A percentile compares a stretch with the other conserved stretches of the same genome.
Evolutionary conservation across 805 yeast genomes (phyloP).

Genomic region (Candida michaelii): DNA sequence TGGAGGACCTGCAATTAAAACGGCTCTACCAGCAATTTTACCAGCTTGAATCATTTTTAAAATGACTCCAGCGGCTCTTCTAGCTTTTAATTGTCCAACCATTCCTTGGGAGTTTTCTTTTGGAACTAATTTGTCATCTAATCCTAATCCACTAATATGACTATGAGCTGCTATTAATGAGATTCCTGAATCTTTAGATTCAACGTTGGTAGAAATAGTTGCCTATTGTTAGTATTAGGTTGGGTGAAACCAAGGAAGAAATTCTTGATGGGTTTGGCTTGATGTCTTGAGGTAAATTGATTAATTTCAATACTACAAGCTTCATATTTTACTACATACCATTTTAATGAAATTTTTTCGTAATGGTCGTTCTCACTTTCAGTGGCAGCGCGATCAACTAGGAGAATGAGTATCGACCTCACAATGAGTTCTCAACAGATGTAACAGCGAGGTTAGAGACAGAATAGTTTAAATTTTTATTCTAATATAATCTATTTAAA

Average conservation of each 20-base stretch:
- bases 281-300: too few species aligned
- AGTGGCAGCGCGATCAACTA: too few species aligned
- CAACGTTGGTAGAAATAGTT: constrained; percentile 32
- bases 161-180: constrained; percentile 96
- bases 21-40: constrained; percentile 95
- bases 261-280: neutral
- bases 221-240: constrained; percentile 13
- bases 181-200: constrained; percentile 43
- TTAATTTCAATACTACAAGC: too few species aligned
- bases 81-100: constrained; percentile 95
- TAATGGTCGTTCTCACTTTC: constrained; percentile 1
- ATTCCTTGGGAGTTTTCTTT: constrained; percentile 81
- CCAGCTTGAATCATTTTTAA: constrained; percentile 92
- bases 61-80: constrained; percentile 94
- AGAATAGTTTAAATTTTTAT: too few species aligned
- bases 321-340: too few species aligned
- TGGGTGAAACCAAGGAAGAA: too few species aligned
- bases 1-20: constrained; percentile 95
- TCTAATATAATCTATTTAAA: constrained; percentile 2
- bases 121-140: constrained; percentile 87
- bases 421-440: too few species aligned
- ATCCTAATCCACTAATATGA: constrained; percentile 94
- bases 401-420: too few species aligned
- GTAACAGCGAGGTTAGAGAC: neutral
- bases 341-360: constrained; percentile 7